phyloP scores from a whole-genome alignment of 257 asterid genomes.

The Solanum pinnatisectum region DNA sequence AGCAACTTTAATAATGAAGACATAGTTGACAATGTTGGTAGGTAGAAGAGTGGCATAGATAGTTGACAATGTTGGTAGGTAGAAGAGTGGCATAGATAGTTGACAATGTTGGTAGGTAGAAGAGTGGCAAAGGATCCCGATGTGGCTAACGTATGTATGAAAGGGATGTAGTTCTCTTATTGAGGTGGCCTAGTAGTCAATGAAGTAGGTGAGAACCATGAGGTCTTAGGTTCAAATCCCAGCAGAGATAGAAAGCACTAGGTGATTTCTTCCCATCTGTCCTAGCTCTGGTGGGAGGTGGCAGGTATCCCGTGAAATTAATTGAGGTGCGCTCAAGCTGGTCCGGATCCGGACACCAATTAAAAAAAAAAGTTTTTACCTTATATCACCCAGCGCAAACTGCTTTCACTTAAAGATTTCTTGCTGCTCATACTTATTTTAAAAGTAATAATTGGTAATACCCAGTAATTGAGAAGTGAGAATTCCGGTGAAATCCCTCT shows the following conservation, averaged over 20 bases:
- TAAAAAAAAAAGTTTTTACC: neutral
- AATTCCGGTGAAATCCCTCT: neutral
- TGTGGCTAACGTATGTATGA: neutral
- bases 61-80: too few species aligned
- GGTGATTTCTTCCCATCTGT: neutral
- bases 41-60: neutral
- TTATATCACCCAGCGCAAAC: neutral
- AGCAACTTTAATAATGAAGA: neutral
- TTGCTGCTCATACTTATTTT: neutral
- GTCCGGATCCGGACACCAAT: neutral
- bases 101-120: too few species aligned
- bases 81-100: too few species aligned
- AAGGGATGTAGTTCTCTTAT: neutral
- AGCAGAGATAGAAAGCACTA: neutral
- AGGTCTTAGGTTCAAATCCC: neutral
- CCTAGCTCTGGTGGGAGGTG: neutral
- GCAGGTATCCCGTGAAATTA: neutral
- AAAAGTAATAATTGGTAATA: neutral
- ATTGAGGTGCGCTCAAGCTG: neutral
- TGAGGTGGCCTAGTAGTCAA: neutral
- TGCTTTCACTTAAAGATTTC: neutral
- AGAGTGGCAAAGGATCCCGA: neutral
- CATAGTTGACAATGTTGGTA: neutral
- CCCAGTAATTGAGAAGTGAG: neutral
- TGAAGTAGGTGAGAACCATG: neutral